Base-by-base conservation (phyloP, 768 basidiomycete genomes). In the Exsudoporus frostii region DNA sequence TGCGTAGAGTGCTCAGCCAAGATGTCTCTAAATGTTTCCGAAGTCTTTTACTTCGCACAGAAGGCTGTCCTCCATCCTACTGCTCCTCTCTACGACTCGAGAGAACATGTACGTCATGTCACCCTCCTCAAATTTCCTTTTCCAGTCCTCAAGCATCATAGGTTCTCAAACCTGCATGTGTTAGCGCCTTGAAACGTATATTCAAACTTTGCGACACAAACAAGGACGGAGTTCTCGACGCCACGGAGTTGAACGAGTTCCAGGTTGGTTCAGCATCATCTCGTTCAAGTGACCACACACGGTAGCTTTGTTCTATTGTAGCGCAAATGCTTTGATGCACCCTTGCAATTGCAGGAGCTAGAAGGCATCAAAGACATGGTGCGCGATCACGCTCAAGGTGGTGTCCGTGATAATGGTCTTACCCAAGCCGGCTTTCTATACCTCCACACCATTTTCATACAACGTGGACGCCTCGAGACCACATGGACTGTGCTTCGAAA, bases 41-140 rank as follows among this genome's bases (percentile, higher is more conserved):
- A 96, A 71, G 93, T 98, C 29, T 94, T 98, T 75, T 98, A 96
- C 71, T 98, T 98, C 70, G 96, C 96, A 2, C 95, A 97, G 71
- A 98, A 97, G 67, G 96, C 96, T 13, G 96, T 99, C 30, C 75
- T 98, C 11, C 93, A 99, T 66, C 96, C 96, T 2, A 96, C 94
- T 1, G 96, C 96, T 7, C 96, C 96, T 7, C 75, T 99, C 19
- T 99, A 98, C 68, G 96, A 99, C 68, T 96, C 94, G 2, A 76
- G 94, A 65, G 92, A 98, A 62, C 95, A 98, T 72, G 92, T 92
- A 65, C 53, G 89, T 67, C n/a, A 51, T 45, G 14, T 56, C 19
- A 29, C 47, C 29, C 10, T 46, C 39, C 36, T 56, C 34, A 33
- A 43, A 40, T 6, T 39, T n/a, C 13, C 50, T 50, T 25, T n/a